These are phyloP conservation scores for Euptelea pleiosperma DNA, from an alignment of 164 flowering plant genomes.

Conservation along the genomic window DNA sequence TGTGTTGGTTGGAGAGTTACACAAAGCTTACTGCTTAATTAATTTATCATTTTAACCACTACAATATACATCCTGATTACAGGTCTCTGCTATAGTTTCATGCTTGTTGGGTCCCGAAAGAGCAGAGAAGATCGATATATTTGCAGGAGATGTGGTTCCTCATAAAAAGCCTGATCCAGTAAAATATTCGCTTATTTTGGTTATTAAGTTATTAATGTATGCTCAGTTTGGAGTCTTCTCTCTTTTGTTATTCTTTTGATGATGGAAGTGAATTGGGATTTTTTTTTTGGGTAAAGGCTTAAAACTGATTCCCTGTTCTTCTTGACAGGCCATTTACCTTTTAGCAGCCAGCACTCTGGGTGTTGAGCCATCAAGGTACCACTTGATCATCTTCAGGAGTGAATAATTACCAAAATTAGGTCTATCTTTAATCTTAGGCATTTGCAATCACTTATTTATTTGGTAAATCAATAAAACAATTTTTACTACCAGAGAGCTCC, in stretches of 20 bases:
- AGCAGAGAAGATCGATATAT: slow-evolving; percentile 77
- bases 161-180: slow-evolving; percentile 97
- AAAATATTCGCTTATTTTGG: slow-evolving; percentile 12
- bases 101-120: slow-evolving; percentile 81
- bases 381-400: slow-evolving; percentile 6
- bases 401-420: no score
- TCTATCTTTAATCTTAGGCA: no score
- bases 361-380: slow-evolving; percentile 88
- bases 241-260: not conserved
- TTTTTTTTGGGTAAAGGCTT: slow-evolving; percentile 6
- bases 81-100: slow-evolving; percentile 97
- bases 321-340: slow-evolving; percentile 74
- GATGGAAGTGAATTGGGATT: not conserved
- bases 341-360: slow-evolving; percentile 81
- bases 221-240: not conserved
- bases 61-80: slow-evolving; percentile 16
- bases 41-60: slow-evolving; percentile 6
- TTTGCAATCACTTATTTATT: no score
- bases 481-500: no score
- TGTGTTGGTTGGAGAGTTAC: not conserved
- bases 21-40: not conserved
- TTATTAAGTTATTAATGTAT: slow-evolving; percentile 5
- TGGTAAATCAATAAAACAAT: no score
- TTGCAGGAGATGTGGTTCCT: slow-evolving; percentile 96
- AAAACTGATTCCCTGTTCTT: slow-evolving; percentile 1